phyloP scores from a whole-genome alignment of 768 basidiomycete genomes.

The Phaeotremella fagi region DNA sequence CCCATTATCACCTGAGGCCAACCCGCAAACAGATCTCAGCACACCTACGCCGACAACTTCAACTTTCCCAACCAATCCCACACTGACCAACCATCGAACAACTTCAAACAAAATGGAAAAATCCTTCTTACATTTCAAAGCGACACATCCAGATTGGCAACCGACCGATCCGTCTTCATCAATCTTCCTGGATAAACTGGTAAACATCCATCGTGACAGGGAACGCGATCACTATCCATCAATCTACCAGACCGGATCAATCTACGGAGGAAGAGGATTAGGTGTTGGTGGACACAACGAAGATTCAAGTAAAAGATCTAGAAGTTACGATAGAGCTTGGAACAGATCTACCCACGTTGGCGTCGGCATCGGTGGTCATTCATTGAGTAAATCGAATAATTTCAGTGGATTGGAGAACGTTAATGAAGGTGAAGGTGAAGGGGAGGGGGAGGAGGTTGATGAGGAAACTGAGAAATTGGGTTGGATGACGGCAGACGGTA shows the following conservation, averaged over 20 bases:
- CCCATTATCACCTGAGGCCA: not conserved
- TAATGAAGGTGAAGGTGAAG: slow-evolving; percentile 31
- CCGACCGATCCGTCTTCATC: slow-evolving; percentile 87
- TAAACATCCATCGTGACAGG: slow-evolving; percentile 37
- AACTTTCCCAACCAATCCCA: slow-evolving; percentile 49
- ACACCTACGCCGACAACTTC: slow-evolving; percentile 53
- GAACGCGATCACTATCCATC: no score
- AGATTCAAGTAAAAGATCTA: slow-evolving; percentile 23
- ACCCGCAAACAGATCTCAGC: slow-evolving; percentile 47
- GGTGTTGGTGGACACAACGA: not conserved
- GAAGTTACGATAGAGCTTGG: slow-evolving; percentile 40
- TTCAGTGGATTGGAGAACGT: slow-evolving; percentile 20
- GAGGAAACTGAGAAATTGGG: slow-evolving; percentile 59
- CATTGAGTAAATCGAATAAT: not conserved
- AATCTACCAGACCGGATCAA: no score
- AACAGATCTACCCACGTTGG: slow-evolving; percentile 19
- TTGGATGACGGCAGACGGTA: slow-evolving; percentile 69
- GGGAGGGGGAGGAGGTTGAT: slow-evolving; percentile 55
- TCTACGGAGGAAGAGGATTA: not conserved
- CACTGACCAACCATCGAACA: slow-evolving; percentile 61
- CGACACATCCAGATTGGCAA: slow-evolving; percentile 92
- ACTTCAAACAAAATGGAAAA: slow-evolving; percentile 83
- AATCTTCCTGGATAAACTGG: slow-evolving; percentile 76
- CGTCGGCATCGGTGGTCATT: not conserved
- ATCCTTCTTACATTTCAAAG: slow-evolving; percentile 47